Conservation (phyloP, 768 basidiomycete species). For the Podaxis sp. region DNA sequence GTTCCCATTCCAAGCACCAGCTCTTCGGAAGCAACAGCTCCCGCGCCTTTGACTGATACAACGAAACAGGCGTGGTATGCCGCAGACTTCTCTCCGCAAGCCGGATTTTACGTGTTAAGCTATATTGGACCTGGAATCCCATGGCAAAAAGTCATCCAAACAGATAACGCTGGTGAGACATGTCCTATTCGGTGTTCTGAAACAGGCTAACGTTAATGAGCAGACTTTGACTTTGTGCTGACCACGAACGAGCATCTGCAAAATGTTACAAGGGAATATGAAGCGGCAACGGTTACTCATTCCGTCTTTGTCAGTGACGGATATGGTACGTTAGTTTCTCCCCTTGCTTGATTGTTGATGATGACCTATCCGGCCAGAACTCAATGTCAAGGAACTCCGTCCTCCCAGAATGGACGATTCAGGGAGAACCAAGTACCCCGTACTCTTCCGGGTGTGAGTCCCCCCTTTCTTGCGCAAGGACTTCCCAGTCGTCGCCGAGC, state of each 20-base stretch:
- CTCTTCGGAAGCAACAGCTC: constrained; percentile 34
- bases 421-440: constrained; percentile 94
- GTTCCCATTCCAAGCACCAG: constrained; percentile 61
- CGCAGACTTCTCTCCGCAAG: constrained; percentile 79
- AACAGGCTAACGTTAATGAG: constrained; percentile 6
- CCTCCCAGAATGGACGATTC: constrained; percentile 93
- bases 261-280: constrained; percentile 64
- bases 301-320: constrained; percentile 80
- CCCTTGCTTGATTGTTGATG: neutral
- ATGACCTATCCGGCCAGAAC: constrained; percentile 46
- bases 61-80: constrained; percentile 57
- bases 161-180: constrained; percentile 40
- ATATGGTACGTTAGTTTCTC: constrained; percentile 54
- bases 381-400: constrained; percentile 89
- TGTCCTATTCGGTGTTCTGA: neutral
- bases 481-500: neutral
- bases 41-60: constrained; percentile 53
- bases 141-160: constrained; percentile 78
- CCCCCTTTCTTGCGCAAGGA: neutral
- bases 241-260: constrained; percentile 70
- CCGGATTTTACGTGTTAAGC: constrained; percentile 78
- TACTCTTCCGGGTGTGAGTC: constrained; percentile 82
- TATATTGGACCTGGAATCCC: constrained; percentile 85
- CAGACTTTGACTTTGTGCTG: constrained; percentile 66
- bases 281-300: constrained; percentile 66